Evolutionary conservation across 2,329 filamentous ascomycete genomes (phyloP).

Genomic region (Zymoseptoria tritici): DNA sequence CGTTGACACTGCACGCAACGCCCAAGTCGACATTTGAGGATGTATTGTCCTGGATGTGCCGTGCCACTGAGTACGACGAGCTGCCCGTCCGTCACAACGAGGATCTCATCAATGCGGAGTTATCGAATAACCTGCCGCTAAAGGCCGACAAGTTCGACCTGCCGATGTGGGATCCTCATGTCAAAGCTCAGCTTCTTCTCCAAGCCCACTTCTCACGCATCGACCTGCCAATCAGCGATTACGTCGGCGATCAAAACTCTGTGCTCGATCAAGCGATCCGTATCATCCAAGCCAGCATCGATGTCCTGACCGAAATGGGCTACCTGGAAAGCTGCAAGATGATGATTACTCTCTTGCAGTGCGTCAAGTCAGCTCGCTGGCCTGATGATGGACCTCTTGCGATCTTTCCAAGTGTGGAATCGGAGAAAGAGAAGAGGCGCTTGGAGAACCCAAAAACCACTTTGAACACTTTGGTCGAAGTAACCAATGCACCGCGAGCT

Average conservation of each 20-base stretch:
- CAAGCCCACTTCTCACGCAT: conserved; percentile 94
- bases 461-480: conserved; percentile 34
- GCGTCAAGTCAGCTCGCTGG: conserved; percentile 89
- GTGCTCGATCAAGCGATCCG: conserved; percentile 95
- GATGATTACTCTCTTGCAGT: conserved; percentile 83
- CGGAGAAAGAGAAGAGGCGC: conserved; percentile 37
- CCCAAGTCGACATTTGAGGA: conserved; percentile 70
- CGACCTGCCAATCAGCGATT: conserved; percentile 89
- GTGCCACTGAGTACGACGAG: conserved; percentile 93
- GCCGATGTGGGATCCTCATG: conserved; percentile 97
- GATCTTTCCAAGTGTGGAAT: conserved; percentile 67
- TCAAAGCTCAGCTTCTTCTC: conserved; percentile 88
- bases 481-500: conserved; percentile 28
- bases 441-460: conserved; percentile 29
- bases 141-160: conserved; percentile 56
- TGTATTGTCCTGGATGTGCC: conserved; percentile 84
- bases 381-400: conserved; percentile 70
- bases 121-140: conserved; percentile 75
- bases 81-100: conserved; percentile 96
- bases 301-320: conserved; percentile 85
- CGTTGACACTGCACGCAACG: conserved; percentile 70
- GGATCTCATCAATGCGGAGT: conserved; percentile 88
- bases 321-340: conserved; percentile 67
- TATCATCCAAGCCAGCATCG: conserved; percentile 91
- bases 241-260: conserved; percentile 82